Conservation (phyloP, 1,139 yeast genomes). For the Geotrichum candidum region DNA sequence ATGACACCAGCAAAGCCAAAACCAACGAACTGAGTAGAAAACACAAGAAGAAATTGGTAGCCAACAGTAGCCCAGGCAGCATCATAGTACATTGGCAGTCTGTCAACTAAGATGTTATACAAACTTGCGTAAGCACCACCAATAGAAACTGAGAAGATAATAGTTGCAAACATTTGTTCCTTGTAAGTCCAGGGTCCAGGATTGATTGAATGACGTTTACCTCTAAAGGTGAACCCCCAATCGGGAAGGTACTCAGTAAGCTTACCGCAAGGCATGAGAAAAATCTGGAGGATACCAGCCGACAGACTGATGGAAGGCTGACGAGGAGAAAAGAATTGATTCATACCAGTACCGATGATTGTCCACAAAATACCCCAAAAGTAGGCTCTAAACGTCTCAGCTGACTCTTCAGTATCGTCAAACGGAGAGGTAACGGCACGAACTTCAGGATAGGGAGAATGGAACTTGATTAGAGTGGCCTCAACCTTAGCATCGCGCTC, state of each 20-base stretch:
- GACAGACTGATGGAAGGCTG: slow-evolving; percentile 44
- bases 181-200: slow-evolving; percentile 62
- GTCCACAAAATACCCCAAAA: slow-evolving; percentile 51
- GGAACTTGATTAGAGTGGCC: slow-evolving; percentile 41
- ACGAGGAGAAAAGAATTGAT: slow-evolving; percentile 53
- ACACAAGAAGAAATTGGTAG: slow-evolving; percentile 40
- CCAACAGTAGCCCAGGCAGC: slow-evolving; percentile 40
- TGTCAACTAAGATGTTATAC: slow-evolving; percentile 40
- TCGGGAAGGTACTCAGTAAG: slow-evolving; percentile 41
- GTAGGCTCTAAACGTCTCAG: slow-evolving; percentile 51
- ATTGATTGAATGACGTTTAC: slow-evolving; percentile 40
- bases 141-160: slow-evolving; percentile 23
- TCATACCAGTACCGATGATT: slow-evolving; percentile 50
- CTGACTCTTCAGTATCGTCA: slow-evolving; percentile 41
- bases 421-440: slow-evolving; percentile 43
- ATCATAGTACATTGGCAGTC: slow-evolving; percentile 34
- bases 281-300: slow-evolving; percentile 48
- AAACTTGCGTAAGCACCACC: slow-evolving; percentile 34
- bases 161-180: slow-evolving; percentile 59
- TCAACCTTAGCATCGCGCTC: slow-evolving; percentile 37
- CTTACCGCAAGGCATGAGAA: slow-evolving; percentile 51
- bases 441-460: slow-evolving; percentile 49
- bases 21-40: slow-evolving; percentile 47
- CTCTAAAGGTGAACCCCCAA: slow-evolving; percentile 41
- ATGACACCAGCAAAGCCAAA: slow-evolving; percentile 51